Evolutionary conservation across 306 rosid genomes (phyloP).

Genomic region (Cicer pinnatifidum): DNA sequence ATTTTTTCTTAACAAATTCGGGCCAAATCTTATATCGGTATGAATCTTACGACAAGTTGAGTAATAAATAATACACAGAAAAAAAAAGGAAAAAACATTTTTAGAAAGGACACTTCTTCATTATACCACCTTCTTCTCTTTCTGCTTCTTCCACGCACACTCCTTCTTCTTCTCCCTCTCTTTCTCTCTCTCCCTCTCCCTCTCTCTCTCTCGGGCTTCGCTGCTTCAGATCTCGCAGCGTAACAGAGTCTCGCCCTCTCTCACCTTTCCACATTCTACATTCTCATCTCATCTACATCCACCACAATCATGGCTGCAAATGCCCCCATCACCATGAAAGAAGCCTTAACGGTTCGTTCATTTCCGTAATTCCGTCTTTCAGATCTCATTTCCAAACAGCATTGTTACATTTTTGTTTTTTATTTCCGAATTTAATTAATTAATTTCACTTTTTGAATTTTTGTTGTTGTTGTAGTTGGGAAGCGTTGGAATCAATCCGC

Average conservation of each 20-base stretch:
- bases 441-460: neutral
- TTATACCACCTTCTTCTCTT: slow-evolving; percentile 18
- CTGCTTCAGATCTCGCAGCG: slow-evolving; percentile 55
- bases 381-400: slow-evolving; percentile 38
- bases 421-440: neutral
- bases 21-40: too few relatives aligned
- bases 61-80: slow-evolving; percentile 10
- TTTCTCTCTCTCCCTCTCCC: slow-evolving; percentile 13
- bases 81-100: slow-evolving; percentile 13
- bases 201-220: slow-evolving; percentile 32
- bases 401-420: slow-evolving; percentile 22
- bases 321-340: slow-evolving; percentile 76
- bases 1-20: neutral
- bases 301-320: slow-evolving; percentile 60
- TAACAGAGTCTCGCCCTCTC: slow-evolving; percentile 26
- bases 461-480: slow-evolving; percentile 54
- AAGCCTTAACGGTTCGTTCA: slow-evolving; percentile 64
- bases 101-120: slow-evolving; percentile 41
- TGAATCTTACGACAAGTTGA: neutral
- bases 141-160: slow-evolving; percentile 38
- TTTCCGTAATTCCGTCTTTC: neutral
- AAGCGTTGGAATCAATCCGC: slow-evolving; percentile 74
- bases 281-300: slow-evolving; percentile 33
- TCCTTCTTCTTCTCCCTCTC: slow-evolving; percentile 43
- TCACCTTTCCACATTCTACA: neutral